Evolutionary conservation across 805 yeast genomes (phyloP).

Genomic region (Hanseniaspora clermontiae): DNA sequence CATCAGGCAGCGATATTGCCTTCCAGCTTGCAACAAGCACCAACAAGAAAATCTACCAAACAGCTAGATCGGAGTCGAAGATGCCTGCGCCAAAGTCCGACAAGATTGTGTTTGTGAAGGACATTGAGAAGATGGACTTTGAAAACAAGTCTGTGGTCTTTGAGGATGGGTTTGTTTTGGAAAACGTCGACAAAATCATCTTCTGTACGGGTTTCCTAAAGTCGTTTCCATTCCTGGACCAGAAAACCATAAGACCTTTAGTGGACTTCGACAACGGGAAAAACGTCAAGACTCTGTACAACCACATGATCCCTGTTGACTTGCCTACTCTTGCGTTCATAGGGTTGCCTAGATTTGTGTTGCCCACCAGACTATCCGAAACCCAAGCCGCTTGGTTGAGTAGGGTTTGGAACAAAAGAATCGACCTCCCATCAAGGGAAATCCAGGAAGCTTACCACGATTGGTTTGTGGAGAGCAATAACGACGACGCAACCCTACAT

Average conservation of each 20-base stretch:
- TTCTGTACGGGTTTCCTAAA: conserved; percentile 69
- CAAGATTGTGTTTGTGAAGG: conserved; percentile 33
- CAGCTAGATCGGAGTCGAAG: conserved; percentile 34
- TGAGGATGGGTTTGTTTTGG: conserved; percentile 36
- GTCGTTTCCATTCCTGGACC: conserved; percentile 46
- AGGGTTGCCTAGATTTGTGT: conserved; percentile 46
- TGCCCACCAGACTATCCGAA: conserved; percentile 46
- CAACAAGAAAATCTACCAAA: conserved; percentile 33
- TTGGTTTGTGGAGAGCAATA: conserved; percentile 26
- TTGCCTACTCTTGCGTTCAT: conserved; percentile 54
- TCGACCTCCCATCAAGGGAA: conserved; percentile 36
- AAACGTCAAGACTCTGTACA: conserved; percentile 41
- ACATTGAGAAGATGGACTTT: conserved; percentile 31
- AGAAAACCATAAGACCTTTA: conserved; percentile 16
- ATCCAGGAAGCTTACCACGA: conserved; percentile 37
- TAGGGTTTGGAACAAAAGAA: conserved; percentile 45
- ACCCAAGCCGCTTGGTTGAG: conserved; percentile 54
- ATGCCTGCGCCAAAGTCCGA: conserved; percentile 36
- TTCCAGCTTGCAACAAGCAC: conserved; percentile 41
- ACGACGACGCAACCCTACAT: conserved; percentile 38
- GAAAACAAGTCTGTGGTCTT: conserved; percentile 33
- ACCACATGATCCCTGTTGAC: conserved; percentile 41
- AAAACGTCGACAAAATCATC: conserved; percentile 43
- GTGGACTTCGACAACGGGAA: conserved; percentile 34
- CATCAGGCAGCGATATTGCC: conserved; percentile 66